Percentiles rank a stretch among this genome's conserved stretches.
Conservation (phyloP, 2,329 filamentous ascomycete genomes). For the Cladophialophora psammophila region DNA sequence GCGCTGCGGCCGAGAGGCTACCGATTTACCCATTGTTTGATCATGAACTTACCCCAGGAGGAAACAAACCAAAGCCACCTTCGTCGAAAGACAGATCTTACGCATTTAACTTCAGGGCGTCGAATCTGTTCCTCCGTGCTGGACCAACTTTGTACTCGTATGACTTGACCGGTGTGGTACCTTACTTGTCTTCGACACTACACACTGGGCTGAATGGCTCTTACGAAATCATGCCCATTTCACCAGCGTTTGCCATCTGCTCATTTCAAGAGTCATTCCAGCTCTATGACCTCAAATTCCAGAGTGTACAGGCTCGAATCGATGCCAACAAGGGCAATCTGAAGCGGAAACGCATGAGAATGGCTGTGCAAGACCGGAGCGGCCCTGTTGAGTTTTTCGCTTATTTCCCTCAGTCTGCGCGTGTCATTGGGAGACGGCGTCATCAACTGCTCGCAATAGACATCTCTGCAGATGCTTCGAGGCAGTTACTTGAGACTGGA, state of each 20-base stretch:
- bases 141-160: constrained; percentile 46
- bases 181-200: constrained; percentile 20
- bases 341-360: constrained; percentile 37
- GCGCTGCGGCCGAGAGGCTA: constrained; percentile 43
- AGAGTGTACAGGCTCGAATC: constrained; percentile 54
- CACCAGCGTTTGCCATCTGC: constrained; percentile 46
- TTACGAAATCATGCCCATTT: constrained; percentile 31
- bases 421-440: constrained; percentile 52
- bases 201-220: constrained; percentile 18
- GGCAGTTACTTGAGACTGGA: constrained; percentile 30
- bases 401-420: constrained; percentile 54
- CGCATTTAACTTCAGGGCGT: constrained; percentile 26
- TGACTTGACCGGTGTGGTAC: constrained; percentile 48
- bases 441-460: constrained; percentile 55
- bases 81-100: constrained; percentile 18
- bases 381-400: constrained; percentile 49
- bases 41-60: constrained; percentile 39
- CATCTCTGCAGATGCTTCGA: constrained; percentile 43
- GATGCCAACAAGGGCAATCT: constrained; percentile 41
- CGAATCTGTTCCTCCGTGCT: constrained; percentile 25
- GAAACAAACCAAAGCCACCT: constrained; percentile 37
- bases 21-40: constrained; percentile 52
- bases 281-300: constrained; percentile 56
- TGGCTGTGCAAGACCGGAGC: constrained; percentile 34
- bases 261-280: constrained; percentile 52